Evolutionary conservation across 1,139 yeast species (phyloP).

Genomic region (Pichia norvegensis): DNA sequence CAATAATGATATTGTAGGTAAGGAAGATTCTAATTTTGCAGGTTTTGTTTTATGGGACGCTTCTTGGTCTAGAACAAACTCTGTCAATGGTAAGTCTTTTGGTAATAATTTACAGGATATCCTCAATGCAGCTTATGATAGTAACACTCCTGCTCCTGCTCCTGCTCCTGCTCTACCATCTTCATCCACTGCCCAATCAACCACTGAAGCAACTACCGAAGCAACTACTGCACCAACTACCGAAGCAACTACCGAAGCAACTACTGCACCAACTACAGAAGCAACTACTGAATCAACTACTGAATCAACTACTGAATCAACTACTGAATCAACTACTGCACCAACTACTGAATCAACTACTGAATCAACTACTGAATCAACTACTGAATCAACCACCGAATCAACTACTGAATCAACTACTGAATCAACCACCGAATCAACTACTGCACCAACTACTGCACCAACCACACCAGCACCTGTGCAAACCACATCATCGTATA

Average conservation of each 20-base stretch:
- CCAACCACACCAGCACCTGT: background rate
- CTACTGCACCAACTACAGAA: slow-evolving; percentile 7
- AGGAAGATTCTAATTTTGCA: slow-evolving; percentile 44
- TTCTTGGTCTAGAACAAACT: slow-evolving; percentile 61
- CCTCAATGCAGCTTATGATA: slow-evolving; percentile 21
- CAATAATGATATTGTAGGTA: slow-evolving; percentile 31
- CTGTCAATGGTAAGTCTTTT: slow-evolving; percentile 23
- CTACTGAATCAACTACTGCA: slow-evolving; percentile 1
- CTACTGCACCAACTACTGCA: slow-evolving; percentile 10
- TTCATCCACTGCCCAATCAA: slow-evolving; percentile 21
- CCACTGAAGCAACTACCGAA: slow-evolving; percentile 18
- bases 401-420: slow-evolving; percentile 14
- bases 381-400: slow-evolving; percentile 6
- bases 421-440: slow-evolving; percentile 23
- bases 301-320: slow-evolving; percentile 5
- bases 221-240: slow-evolving; percentile 20
- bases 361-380: background rate
- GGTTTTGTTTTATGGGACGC: slow-evolving; percentile 94
- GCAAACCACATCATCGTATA: background rate
- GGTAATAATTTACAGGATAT: slow-evolving; percentile 38
- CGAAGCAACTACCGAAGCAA: slow-evolving; percentile 8
- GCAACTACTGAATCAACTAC: slow-evolving; percentile 3
- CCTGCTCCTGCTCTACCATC: slow-evolving; percentile 22
- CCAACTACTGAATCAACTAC: slow-evolving; percentile 1
- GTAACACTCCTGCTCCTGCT: background rate